Base-by-base conservation (phyloP, 2,329 filamentous ascomycete species). In the Mollisiaceae sp. region DNA sequence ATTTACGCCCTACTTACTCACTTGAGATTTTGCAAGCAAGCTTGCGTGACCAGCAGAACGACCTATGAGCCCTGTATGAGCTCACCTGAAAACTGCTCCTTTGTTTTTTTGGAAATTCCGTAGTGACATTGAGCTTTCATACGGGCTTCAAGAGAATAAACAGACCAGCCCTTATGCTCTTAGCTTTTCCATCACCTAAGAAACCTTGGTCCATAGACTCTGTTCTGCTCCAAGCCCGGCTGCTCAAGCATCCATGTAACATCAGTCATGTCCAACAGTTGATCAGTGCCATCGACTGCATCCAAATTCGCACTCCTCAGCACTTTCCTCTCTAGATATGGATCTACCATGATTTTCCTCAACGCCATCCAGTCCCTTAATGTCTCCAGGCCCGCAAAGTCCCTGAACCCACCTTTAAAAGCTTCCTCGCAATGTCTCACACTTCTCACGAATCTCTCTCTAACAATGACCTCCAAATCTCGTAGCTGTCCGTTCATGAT, bases 401-500 rank as follows among this genome's bases (percentile, higher is more conserved):
- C 43, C 59, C 47, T 41, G 59, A 39, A 57, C 61, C 54, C 12
- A 58, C 59, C 22, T 35, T 41, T 55, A 41, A 41, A 62, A 32
- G 3, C 45, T n/a, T 27, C 39, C 24, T 60, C 64, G 64, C 67
- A 61, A 60, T 45, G 52, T 55, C 52, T 60, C 24, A 50, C 38
- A 18, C 61, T 47, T 27, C 52, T 63, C 41, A 59, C 12, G 45
- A 64, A 64, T 24, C 39, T 15, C 35, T 68, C 63, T 20, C 57
- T 71, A 18, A 74, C 62, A 41, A 62, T 43, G n/a, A 74, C 60
- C 45, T 73, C 69, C 15, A 76, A n/a, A 2, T 62, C 36, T 52
- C 73, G 69, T 20, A 76, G 59, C 12, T 57, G 66, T 4, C 74
- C 75, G 58, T 72, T 69, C 15, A 74, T 61, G 9, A 76, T 71